Percentiles rank a stretch among this genome's conserved stretches.
Evolutionary conservation across 805 yeast genomes (phyloP).

Genomic region (Candida patagonica): DNA sequence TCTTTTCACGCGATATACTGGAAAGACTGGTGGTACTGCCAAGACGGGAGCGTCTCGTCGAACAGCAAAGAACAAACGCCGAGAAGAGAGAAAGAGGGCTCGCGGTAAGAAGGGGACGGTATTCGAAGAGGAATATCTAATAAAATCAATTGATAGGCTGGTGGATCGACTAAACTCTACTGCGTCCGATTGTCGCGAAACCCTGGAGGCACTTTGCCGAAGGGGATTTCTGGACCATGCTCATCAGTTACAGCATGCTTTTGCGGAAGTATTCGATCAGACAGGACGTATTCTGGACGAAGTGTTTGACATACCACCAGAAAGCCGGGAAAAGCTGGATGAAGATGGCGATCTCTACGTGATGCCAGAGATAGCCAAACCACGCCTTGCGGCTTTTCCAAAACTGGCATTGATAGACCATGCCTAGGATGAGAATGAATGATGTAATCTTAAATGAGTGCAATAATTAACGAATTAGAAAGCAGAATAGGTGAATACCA

Average conservation of each 20-base stretch:
- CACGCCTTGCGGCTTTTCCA: slow-evolving; percentile 49
- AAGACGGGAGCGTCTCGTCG: slow-evolving; percentile 91
- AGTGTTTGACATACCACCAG: slow-evolving; percentile 64
- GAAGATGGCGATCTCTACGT: slow-evolving; percentile 79
- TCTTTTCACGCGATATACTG: slow-evolving; percentile 91
- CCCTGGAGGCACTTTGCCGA: slow-evolving; percentile 70
- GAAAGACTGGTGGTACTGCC: slow-evolving; percentile 92
- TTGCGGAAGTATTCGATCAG: slow-evolving; percentile 45
- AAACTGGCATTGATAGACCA: slow-evolving; percentile 10
- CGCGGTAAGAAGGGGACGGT: slow-evolving; percentile 97
- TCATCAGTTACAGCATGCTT: slow-evolving; percentile 61
- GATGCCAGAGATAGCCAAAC: slow-evolving; percentile 68
- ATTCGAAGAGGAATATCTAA: slow-evolving; percentile 91
- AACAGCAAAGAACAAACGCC: slow-evolving; percentile 83
- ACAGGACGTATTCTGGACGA: slow-evolving; percentile 59
- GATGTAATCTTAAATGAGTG: background rate
- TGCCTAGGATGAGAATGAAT: background rate
- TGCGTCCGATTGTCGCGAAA: slow-evolving; percentile 58
- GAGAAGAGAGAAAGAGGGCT: slow-evolving; percentile 93
- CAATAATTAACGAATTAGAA: background rate
- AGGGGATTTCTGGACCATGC: slow-evolving; percentile 73
- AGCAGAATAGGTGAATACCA: background rate
- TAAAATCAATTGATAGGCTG: slow-evolving; percentile 79
- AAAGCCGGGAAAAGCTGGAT: slow-evolving; percentile 80
- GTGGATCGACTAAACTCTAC: slow-evolving; percentile 72